Conservation (phyloP, 176 grass and related monocot species). For the Paspalum vaginatum region DNA sequence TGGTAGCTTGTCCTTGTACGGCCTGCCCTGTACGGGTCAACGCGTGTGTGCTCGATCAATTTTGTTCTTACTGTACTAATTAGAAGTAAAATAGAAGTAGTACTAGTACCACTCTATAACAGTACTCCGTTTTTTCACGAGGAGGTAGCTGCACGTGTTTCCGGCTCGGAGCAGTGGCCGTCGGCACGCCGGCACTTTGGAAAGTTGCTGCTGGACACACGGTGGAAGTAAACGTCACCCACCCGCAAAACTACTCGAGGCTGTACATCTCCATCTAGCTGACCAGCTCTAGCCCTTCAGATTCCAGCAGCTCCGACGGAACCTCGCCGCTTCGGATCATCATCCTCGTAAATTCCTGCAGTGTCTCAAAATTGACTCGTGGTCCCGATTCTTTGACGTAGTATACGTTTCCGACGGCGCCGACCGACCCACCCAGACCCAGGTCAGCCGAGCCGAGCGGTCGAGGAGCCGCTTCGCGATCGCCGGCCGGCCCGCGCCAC, state of each 20-base stretch:
- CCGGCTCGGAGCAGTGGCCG: background rate
- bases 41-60: background rate
- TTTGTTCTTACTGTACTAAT: background rate
- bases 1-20: too few relatives aligned
- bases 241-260: background rate
- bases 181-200: background rate
- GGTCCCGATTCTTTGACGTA: background rate
- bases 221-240: background rate
- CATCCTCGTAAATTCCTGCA: background rate
- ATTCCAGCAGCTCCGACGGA: background rate
- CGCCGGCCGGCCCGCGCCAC: slow-evolving; percentile 16
- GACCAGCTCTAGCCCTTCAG: background rate
- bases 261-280: background rate
- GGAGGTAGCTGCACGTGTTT: too few relatives aligned
- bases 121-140: too few relatives aligned
- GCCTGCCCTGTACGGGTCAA: too few relatives aligned
- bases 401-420: background rate
- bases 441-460: too few relatives aligned
- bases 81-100: too few relatives aligned
- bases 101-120: too few relatives aligned
- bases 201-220: background rate
- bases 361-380: slow-evolving; percentile 14
- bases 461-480: slow-evolving; percentile 11
- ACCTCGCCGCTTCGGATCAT: background rate
- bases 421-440: too few relatives aligned